Evolutionary conservation across 2,329 filamentous ascomycete species (phyloP), one percentile per base, ranked within the genome.

Genomic region (Diaporthe amygdali): DNA sequence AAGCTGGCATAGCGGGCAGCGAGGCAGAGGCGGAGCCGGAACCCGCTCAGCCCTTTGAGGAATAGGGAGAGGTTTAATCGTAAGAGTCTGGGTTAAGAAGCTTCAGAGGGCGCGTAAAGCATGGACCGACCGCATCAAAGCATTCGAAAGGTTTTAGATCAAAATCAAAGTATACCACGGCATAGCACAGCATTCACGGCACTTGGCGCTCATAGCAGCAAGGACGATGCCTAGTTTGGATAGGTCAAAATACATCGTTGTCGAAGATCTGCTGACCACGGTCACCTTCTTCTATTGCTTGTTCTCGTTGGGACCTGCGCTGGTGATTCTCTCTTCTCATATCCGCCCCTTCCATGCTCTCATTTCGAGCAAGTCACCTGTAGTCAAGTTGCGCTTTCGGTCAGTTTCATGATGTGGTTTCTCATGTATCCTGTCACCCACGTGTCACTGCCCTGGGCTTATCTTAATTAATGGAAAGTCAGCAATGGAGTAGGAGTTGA

Each of bases 171-270:
- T 56, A 66, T 70, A 66, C 59, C 69, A 71, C 64, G 51, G 69
- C 69, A 71, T 68, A 68, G 68, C 68, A 69, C 49, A 64, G 54
- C 64, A 68, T 68, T 69, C 46, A 68, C 25, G 47, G 46, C 32
- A 30, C 51, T 20, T 20, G 37, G 32, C 14, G 52, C 34, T 52
- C 44, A 59, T 17, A 34, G 64, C 27, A 61, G 69, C 37, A 68
- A 51, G 47, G 41, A 52, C 32, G 30, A n/a, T 49, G 54, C 34
- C 41, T 30, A 71, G 52, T 68, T 68, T 67, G 63, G 66, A 59
- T 59, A 71, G 47, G 56, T 41, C 44, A 68, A n/a, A 63, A 63
- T 55, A 55, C 34, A 63, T 52, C 34, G 55, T 55, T 14, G 34
- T n/a, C 15, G 20, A 44, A 30, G 17, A 5, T 7, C 8, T 59